Conservation (phyloP, 1,139 yeast genomes). For the Zhuliangozyma blackwelliae region DNA sequence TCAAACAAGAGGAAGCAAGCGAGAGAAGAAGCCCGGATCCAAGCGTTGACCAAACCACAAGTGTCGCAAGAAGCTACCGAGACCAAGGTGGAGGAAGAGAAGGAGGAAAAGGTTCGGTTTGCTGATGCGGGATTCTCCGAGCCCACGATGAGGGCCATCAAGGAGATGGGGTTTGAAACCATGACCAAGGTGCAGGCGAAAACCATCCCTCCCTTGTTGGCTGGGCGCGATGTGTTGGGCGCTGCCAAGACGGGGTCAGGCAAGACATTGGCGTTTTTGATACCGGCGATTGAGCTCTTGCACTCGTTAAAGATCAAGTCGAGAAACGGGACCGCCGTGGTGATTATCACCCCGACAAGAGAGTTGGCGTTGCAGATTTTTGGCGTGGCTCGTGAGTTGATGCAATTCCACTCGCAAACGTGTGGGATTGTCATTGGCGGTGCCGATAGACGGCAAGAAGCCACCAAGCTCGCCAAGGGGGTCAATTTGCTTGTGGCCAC, state of each 20-base stretch:
- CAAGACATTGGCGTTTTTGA: slow-evolving; percentile 88
- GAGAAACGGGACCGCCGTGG: slow-evolving; percentile 84
- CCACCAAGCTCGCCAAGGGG: slow-evolving; percentile 89
- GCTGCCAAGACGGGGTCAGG: slow-evolving; percentile 99
- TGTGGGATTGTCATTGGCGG: slow-evolving; percentile 98
- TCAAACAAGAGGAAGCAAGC: slow-evolving; percentile 15
- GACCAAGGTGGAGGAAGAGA: slow-evolving; percentile 28
- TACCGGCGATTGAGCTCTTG: slow-evolving; percentile 91
- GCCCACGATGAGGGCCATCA: slow-evolving; percentile 75
- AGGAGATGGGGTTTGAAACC: slow-evolving; percentile 78
- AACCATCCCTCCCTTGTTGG: slow-evolving; percentile 90
- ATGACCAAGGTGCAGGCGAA: slow-evolving; percentile 94
- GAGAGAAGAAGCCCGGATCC: slow-evolving; percentile 12
- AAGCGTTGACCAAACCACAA: slow-evolving; percentile 17
- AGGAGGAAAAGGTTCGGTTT: slow-evolving; percentile 35
- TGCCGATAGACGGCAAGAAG: slow-evolving; percentile 95
- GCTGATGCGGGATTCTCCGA: slow-evolving; percentile 61
- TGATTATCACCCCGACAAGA: slow-evolving; percentile 88
- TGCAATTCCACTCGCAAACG: slow-evolving; percentile 90
- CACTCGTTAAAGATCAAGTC: slow-evolving; percentile 60
- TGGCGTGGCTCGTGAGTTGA: slow-evolving; percentile 91
- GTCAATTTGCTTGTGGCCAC: slow-evolving; percentile 93
- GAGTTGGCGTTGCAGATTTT: slow-evolving; percentile 87
- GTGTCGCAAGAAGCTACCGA: slow-evolving; percentile 18
- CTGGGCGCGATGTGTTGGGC: slow-evolving; percentile 93